phyloP scores from a whole-genome alignment of 202 grass and related monocot species.

The Schoenoplectus triqueter region DNA sequence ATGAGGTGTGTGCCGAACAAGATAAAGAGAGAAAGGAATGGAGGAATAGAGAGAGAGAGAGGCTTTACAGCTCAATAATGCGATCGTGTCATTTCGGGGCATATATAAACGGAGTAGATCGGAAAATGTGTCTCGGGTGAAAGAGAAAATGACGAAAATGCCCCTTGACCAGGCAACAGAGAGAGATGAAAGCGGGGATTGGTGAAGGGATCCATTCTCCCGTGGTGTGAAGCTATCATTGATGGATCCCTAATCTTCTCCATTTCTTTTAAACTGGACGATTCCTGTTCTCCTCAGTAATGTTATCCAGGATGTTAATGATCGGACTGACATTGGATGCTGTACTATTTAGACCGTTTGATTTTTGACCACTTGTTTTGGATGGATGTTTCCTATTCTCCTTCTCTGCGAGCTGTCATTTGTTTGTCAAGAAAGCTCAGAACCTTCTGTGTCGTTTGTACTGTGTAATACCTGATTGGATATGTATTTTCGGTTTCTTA shows the following conservation, averaged over 20 bases:
- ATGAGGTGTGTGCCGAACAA: background rate
- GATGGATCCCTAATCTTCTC: background rate
- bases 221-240: background rate
- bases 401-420: background rate
- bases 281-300: background rate
- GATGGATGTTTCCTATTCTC: background rate
- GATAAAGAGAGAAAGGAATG: background rate
- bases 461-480: background rate
- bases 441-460: background rate
- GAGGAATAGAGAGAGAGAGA: background rate
- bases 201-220: background rate
- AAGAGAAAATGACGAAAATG: background rate
- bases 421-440: background rate
- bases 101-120: constrained; percentile 1
- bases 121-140: background rate
- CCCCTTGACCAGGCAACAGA: constrained; percentile 1
- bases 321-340: background rate
- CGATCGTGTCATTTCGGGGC: background rate
- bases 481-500: background rate
- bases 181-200: background rate
- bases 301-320: background rate
- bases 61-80: constrained; percentile 23
- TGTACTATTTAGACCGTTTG: background rate
- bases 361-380: background rate
- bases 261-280: background rate